Base-by-base conservation (phyloP, 2,329 filamentous ascomycete species). In the Cytospora piceae region DNA sequence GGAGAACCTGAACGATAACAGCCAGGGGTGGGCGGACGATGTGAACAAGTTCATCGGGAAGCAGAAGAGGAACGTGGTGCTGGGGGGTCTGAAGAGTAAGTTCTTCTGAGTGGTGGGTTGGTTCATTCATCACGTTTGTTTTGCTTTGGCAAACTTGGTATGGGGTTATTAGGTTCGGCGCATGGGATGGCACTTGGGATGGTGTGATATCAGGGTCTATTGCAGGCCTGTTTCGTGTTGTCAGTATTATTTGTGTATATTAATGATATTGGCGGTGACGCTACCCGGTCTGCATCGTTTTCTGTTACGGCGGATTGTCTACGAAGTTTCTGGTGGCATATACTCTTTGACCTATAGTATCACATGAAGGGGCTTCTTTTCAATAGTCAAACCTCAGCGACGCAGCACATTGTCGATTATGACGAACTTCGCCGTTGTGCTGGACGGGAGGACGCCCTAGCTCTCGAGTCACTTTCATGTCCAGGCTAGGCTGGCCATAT, bases 31-130 rank as follows among this genome's bases (percentile, higher is more conserved):
- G 88, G 90, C 93, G 17, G 87, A 93, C 37, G 94, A 96, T 74
- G 93, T 96, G 61, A 90, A 87, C 73, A 97, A 96, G 76, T 97
- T 87, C 76, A 89, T 97, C 5, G 85, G 83, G 65, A 90, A 89
- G 79, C 94, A 98, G 81, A 98, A 98, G 85, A 87, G 88, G 75
- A 94, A 92, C 69, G 82, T 95, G 69, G 81, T 97, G 17, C 78
- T 96, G 71, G 92, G 93, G 1, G 82, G 85, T 67, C 78, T 89
- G 22, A 88, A 86, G 74, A 81, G 85, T 73, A 87, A 87, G 72
- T 88, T 87, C 66, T 74, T 76, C 27, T 76, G 59, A 71, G 46
- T 24, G n/a, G 3, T 2, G 24, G 8, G 11, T n/a, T 4, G 20
- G 42, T 46, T 46, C n/a, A 3, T 9, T 27, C 14, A 34, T 7